A percentile compares a stretch with the other conserved stretches of the same genome.
Conservation (phyloP, 2,329 filamentous ascomycete species). For the Fusarium siculi region DNA sequence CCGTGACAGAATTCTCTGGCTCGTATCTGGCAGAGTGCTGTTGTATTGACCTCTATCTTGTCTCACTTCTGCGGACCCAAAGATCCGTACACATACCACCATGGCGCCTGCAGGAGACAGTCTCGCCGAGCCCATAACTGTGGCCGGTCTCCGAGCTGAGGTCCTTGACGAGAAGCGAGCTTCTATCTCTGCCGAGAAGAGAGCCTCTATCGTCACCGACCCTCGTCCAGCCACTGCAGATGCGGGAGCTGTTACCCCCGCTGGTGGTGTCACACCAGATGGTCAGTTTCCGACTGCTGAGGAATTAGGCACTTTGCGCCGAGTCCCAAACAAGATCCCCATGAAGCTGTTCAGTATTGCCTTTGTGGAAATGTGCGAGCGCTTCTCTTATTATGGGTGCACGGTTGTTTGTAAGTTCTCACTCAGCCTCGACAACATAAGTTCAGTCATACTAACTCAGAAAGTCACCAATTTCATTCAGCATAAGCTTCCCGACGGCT, state of each 20-base stretch:
- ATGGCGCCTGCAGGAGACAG: constrained; percentile 48
- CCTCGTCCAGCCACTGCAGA: background rate
- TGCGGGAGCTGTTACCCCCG: background rate
- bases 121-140: constrained; percentile 50
- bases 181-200: constrained; percentile 45
- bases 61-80: background rate
- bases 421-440: background rate
- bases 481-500: constrained; percentile 64
- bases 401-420: constrained; percentile 68
- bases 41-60: background rate
- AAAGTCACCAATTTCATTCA: constrained; percentile 72
- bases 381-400: constrained; percentile 78
- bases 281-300: constrained; percentile 39
- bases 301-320: constrained; percentile 62
- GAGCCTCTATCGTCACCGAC: constrained; percentile 37
- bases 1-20: background rate
- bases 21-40: background rate
- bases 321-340: constrained; percentile 67
- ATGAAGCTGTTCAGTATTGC: constrained; percentile 70
- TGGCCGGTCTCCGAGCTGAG: constrained; percentile 44
- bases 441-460: background rate
- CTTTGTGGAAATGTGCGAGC: constrained; percentile 76
- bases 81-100: constrained; percentile 6
- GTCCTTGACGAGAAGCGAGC: constrained; percentile 47
- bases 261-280: constrained; percentile 1